Base-by-base conservation (phyloP, 768 basidiomycete species). In the Boletus insuetus region DNA sequence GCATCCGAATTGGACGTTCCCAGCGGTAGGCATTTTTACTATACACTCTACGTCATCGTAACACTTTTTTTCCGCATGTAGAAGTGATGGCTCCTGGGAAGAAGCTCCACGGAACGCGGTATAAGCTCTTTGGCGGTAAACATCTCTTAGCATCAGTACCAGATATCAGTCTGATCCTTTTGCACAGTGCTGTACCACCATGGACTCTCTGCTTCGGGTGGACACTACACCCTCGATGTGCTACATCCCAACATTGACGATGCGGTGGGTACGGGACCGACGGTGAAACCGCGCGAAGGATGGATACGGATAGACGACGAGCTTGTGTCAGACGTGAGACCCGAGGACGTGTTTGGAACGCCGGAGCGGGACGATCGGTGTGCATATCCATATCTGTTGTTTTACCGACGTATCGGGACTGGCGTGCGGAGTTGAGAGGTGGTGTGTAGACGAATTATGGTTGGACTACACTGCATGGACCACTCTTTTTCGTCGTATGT, bases 241-340 rank as follows among this genome's bases (percentile, higher is more conserved):
- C 75, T 95, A 3, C 87, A 91, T 61, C 89, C 87, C 3, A 81
- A 82, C 59, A 78, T 85, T 35, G 82, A 79, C 68, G 73, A 79
- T 11, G 65, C 58, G 52, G 44, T 49, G n/a, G 50, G 53, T 6
- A 31, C 41, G 10, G 63, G 63, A 38, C 47, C 58, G 17, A 54
- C 45, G 6, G 53, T 56, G 10, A 67, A 62, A 26, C 74, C 77
- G 2, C 77, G 79, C 6, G 85, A 89, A 54, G 86, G 83, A 11
- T 98, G 96, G 96, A 78, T 97, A 56, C 85, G 95, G 47, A 89
- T 98, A 50, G 95, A 98, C 69, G 96, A 98, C 66, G 95, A 97
- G 70, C 74, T 86, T 11, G 87, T 95, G 24, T 85, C 85, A 34
- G 84, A 90, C 61, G 81, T 96, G 40, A 70, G 66, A 26, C 65